These are phyloP conservation scores for Harrya chromipes DNA, from an alignment of 768 basidiomycete genomes.

Conservation along the genomic window DNA sequence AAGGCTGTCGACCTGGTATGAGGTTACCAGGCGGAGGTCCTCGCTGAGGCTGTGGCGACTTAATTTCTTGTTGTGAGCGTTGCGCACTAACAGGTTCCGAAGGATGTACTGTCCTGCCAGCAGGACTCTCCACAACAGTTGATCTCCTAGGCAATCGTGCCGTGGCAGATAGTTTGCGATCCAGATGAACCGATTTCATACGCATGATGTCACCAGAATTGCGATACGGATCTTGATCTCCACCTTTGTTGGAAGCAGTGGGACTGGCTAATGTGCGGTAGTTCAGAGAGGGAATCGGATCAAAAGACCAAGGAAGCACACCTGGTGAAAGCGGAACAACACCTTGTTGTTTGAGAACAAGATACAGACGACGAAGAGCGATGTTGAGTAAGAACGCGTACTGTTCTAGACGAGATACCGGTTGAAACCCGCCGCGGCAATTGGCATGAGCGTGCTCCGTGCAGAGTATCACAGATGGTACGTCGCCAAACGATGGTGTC, in stretches of 20 bases:
- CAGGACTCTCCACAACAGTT: slow-evolving; percentile 92
- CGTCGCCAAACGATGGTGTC: slow-evolving; percentile 64
- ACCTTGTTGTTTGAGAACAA: slow-evolving; percentile 82
- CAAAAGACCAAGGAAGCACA: slow-evolving; percentile 32
- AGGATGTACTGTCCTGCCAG: slow-evolving; percentile 80
- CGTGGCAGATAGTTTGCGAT: slow-evolving; percentile 93
- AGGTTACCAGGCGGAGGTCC: slow-evolving; percentile 36
- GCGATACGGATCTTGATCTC: slow-evolving; percentile 73
- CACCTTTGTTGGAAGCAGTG: slow-evolving; percentile 34
- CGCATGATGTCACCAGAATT: slow-evolving; percentile 90
- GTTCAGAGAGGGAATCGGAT: slow-evolving; percentile 9
- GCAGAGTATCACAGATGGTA: slow-evolving; percentile 75
- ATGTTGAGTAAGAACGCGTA: slow-evolving; percentile 97
- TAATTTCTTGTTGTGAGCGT: slow-evolving; percentile 41
- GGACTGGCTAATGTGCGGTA: slow-evolving; percentile 22
- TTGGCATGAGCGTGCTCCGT: slow-evolving; percentile 67
- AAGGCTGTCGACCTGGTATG: slow-evolving; percentile 35
- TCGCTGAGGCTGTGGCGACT: slow-evolving; percentile 39
- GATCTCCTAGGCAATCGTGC: slow-evolving; percentile 91
- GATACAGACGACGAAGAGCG: slow-evolving; percentile 86
- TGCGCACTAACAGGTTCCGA: slow-evolving; percentile 53
- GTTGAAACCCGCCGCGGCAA: slow-evolving; percentile 77
- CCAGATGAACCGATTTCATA: slow-evolving; percentile 91
- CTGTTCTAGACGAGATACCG: slow-evolving; percentile 93
- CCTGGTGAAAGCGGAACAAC: slow-evolving; percentile 83